phyloP scores from a whole-genome alignment of 2,329 filamentous ascomycete genomes.

The Ophiosphaerella narmari region DNA sequence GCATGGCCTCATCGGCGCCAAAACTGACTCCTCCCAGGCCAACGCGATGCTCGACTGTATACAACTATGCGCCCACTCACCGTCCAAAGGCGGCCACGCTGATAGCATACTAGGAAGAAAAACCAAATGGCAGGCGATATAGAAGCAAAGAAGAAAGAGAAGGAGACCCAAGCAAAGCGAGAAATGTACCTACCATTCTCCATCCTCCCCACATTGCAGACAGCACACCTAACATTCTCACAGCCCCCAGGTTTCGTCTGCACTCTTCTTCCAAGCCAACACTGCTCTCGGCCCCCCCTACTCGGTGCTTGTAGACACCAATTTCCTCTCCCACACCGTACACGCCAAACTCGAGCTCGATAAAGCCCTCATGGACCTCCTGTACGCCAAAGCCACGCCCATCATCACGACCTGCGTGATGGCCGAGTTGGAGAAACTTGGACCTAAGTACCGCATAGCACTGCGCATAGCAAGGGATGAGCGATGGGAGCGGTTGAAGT shows the following conservation, averaged over 20 bases:
- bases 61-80: constrained; percentile 21
- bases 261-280: constrained; percentile 62
- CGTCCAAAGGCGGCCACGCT: constrained; percentile 8
- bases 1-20: background rate
- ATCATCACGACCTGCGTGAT: constrained; percentile 79
- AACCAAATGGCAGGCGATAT: constrained; percentile 71
- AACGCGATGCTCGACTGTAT: constrained; percentile 73
- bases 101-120: constrained; percentile 60
- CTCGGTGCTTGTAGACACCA: constrained; percentile 61
- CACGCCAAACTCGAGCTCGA: constrained; percentile 87
- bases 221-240: constrained; percentile 10
- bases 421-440: constrained; percentile 87
- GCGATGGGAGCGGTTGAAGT: constrained; percentile 81
- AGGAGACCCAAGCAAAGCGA: constrained; percentile 67
- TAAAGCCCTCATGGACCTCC: constrained; percentile 88
- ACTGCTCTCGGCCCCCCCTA: constrained; percentile 84
- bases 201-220: constrained; percentile 3
- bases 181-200: constrained; percentile 61
- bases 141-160: constrained; percentile 63
- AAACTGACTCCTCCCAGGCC: constrained; percentile 38
- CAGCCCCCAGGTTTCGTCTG: constrained; percentile 75
- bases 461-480: constrained; percentile 86
- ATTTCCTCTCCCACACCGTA: constrained; percentile 69
- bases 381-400: constrained; percentile 89
- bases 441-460: constrained; percentile 82